Conservation (phyloP, 1,284 basidiomycete species). For the Neonothopanus nambi region DNA sequence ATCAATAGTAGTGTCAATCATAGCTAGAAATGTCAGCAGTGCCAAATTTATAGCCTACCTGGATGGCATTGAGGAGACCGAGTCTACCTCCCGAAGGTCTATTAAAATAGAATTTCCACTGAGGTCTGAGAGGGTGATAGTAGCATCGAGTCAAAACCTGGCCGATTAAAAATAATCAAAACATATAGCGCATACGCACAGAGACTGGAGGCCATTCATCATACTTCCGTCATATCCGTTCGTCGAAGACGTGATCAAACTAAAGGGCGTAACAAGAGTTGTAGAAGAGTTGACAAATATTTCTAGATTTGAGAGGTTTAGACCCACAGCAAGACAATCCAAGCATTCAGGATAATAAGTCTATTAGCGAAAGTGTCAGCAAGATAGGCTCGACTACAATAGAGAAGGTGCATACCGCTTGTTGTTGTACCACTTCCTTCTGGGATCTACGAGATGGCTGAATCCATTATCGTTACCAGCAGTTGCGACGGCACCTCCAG, state of each 20-base stretch:
- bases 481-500: slow-evolving; percentile 51
- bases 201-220: slow-evolving; percentile 76
- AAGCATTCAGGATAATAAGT: slow-evolving; percentile 61
- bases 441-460: slow-evolving; percentile 61
- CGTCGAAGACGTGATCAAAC: slow-evolving; percentile 74
- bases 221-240: slow-evolving; percentile 78
- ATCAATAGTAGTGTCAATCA: not conserved
- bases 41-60: slow-evolving; percentile 40
- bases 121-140: slow-evolving; percentile 19
- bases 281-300: not conserved
- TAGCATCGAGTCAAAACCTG: not conserved
- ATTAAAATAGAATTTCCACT: slow-evolving; percentile 63
- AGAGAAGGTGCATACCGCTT: slow-evolving; percentile 44
- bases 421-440: slow-evolving; percentile 73
- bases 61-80: slow-evolving; percentile 77
- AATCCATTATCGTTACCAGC: slow-evolving; percentile 40
- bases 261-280: slow-evolving; percentile 22
- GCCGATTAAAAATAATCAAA: too few relatives aligned
- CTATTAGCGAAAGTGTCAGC: slow-evolving; percentile 32
- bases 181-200: slow-evolving; percentile 27
- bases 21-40: not conserved
- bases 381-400: not conserved
- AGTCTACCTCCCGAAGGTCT: slow-evolving; percentile 55
- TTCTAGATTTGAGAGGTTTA: too few relatives aligned
- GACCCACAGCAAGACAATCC: slow-evolving; percentile 71